Evolutionary conservation across 768 basidiomycete genomes (phyloP).

Genomic region (Pleurotus giganteus): DNA sequence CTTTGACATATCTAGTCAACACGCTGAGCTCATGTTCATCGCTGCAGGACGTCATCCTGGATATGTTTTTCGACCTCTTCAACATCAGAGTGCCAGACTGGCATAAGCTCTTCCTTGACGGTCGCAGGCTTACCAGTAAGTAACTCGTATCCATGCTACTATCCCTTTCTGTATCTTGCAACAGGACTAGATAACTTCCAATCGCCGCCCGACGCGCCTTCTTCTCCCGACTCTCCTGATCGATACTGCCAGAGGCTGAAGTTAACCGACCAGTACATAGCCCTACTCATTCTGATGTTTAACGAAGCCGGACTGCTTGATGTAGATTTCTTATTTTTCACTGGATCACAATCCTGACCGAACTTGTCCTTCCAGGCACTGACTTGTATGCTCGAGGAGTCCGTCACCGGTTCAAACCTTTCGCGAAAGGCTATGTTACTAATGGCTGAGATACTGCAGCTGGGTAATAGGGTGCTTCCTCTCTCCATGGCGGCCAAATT

Average conservation of each 20-base stretch:
- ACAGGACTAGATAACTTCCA: slow-evolving; percentile 67
- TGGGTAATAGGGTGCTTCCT: slow-evolving; percentile 86
- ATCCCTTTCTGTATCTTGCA: slow-evolving; percentile 1
- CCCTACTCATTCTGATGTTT: slow-evolving; percentile 79
- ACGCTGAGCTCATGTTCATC: neutral
- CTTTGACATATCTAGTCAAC: neutral
- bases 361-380: slow-evolving; percentile 57
- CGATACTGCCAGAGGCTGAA: slow-evolving; percentile 59
- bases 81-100: slow-evolving; percentile 92
- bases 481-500: slow-evolving; percentile 77
- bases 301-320: slow-evolving; percentile 87
- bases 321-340: slow-evolving; percentile 41
- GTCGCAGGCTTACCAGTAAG: slow-evolving; percentile 83
- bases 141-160: too few species aligned
- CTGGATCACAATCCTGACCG: neutral
- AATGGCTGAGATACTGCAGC: slow-evolving; percentile 86
- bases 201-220: slow-evolving; percentile 33
- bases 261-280: slow-evolving; percentile 90
- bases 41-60: slow-evolving; percentile 84
- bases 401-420: slow-evolving; percentile 65
- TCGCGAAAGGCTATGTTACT: slow-evolving; percentile 88
- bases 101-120: slow-evolving; percentile 91
- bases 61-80: slow-evolving; percentile 91
- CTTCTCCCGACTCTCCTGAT: slow-evolving; percentile 38
- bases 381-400: slow-evolving; percentile 81